Percentiles rank a stretch among this genome's conserved stretches.
Evolutionary conservation across 2,329 filamentous ascomycete species (phyloP).

Genomic region (Dactylonectria macrodidyma): DNA sequence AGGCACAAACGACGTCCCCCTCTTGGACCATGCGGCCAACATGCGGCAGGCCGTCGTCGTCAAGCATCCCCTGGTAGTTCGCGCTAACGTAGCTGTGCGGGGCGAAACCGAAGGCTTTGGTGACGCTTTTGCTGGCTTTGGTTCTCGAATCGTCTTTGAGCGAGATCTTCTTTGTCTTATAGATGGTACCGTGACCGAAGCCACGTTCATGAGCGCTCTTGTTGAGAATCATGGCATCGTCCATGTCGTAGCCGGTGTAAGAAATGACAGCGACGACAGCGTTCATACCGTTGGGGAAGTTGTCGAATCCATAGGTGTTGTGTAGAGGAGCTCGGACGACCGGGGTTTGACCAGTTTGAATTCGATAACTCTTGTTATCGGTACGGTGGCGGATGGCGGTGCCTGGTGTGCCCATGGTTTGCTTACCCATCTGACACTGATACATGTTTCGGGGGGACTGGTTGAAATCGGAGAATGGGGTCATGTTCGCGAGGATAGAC

Average conservation of each 20-base stretch:
- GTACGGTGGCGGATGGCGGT: slow-evolving; percentile 88
- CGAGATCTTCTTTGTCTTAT: slow-evolving; percentile 95
- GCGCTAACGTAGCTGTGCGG: slow-evolving; percentile 81
- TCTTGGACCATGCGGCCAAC: slow-evolving; percentile 84
- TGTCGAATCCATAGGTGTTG: slow-evolving; percentile 96
- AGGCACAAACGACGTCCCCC: slow-evolving; percentile 89
- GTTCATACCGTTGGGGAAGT: slow-evolving; percentile 97
- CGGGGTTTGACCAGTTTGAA: slow-evolving; percentile 97
- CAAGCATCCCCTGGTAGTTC: slow-evolving; percentile 79
- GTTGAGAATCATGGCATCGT: slow-evolving; percentile 99
- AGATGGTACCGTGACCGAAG: slow-evolving; percentile 95
- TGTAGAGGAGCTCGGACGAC: slow-evolving; percentile 93
- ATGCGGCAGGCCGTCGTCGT: slow-evolving; percentile 88
- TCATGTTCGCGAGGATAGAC: slow-evolving; percentile 98
- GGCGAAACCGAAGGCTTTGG: slow-evolving; percentile 92
- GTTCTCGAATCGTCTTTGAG: slow-evolving; percentile 84
- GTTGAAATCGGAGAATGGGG: slow-evolving; percentile 98
- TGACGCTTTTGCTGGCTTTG: slow-evolving; percentile 77
- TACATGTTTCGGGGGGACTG: slow-evolving; percentile 99
- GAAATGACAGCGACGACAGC: slow-evolving; percentile 97
- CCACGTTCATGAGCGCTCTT: slow-evolving; percentile 97
- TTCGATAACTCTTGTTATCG: slow-evolving; percentile 95
- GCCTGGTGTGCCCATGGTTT: slow-evolving; percentile 97
- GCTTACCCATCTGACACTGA: slow-evolving; percentile 99
- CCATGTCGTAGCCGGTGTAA: slow-evolving; percentile 99